Evolutionary conservation across 176 grass and related monocot genomes (phyloP), one percentile per base, ranked within the genome.

Genomic region (Themeda triandra): DNA sequence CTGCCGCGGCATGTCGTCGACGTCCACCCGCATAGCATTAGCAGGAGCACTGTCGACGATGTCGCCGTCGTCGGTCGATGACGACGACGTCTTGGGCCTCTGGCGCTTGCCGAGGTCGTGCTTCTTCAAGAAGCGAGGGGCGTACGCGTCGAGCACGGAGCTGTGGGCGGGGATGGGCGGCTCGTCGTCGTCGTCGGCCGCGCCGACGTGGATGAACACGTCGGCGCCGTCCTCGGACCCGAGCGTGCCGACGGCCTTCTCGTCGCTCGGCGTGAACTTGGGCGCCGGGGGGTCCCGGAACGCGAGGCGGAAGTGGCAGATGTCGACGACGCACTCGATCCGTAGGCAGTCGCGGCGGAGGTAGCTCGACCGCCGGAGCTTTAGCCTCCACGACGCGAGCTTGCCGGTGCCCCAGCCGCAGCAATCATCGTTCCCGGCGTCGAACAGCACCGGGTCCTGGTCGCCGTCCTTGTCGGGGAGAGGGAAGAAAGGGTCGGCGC

Each of bases 301-400:
- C 6, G 25, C 14, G 36, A 83, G 56, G 69, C 40, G 64, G 70
- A 83, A 17, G 48, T 19, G 48, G 48, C 48, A 51, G 48, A 51
- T 18, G 70, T 63, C 28, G 81, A 83, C 0, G 36, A 3, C 12
- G 56, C 81, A 83, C 39, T 83, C 81, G 69, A 83, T 44, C 41
- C 11, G 10, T 3, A 17, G 46, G 46, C 46, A 49, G 46, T 49
- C 46, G 46, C 1, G 14, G 46, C 46, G 46, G 15, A 49, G 46
- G 46, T 6, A 49, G 46, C 15, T 13, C 4, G 46, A 17, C 46
- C 46, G 4, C 1, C 46, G 46, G 46, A 49, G 46, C 14, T 49
- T 5, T 49, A 6, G 17, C 46, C 14, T 49, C 14, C 46, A 17
- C 46, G 46, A 18, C 13, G 46, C 46, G 46, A 49, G 46, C 46